Conservation (phyloP, 176 grass and related monocot species). For the Cymbopogon citratus region DNA sequence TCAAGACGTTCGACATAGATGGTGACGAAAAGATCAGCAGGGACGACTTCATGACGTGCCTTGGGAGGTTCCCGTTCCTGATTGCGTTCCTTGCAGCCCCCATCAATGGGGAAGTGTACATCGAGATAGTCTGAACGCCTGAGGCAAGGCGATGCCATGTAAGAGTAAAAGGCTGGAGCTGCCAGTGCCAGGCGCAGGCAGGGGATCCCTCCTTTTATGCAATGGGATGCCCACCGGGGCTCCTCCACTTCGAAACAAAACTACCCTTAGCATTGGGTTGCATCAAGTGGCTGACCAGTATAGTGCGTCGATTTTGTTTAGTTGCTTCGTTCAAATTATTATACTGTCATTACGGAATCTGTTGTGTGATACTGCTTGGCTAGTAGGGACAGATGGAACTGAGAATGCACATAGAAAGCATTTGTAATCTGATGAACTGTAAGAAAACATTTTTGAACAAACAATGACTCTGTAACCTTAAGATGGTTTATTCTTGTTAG, state of each 20-base stretch:
- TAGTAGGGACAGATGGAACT: background rate
- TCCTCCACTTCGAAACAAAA: slow-evolving; percentile 13
- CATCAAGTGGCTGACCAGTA: slow-evolving; percentile 9
- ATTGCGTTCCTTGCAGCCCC: slow-evolving; percentile 56
- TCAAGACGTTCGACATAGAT: slow-evolving; percentile 48
- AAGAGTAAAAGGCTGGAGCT: slow-evolving; percentile 16
- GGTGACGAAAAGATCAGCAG: slow-evolving; percentile 49
- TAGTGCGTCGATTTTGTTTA: slow-evolving; percentile 15
- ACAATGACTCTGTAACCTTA: background rate
- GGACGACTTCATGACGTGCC: slow-evolving; percentile 65
- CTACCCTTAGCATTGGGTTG: background rate
- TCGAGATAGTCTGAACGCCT: slow-evolving; percentile 55
- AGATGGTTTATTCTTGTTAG: background rate
- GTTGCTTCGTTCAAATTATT: background rate
- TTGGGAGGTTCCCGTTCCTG: slow-evolving; percentile 64
- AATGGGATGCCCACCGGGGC: background rate
- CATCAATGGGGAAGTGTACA: slow-evolving; percentile 47
- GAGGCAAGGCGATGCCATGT: background rate
- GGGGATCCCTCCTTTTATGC: slow-evolving; percentile 10
- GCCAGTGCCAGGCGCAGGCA: background rate
- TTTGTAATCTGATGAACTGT: background rate
- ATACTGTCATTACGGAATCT: background rate
- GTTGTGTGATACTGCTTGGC: background rate
- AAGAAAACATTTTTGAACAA: slow-evolving; percentile 25
- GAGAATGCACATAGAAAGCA: slow-evolving; percentile 35